Conservation (phyloP, 768 basidiomycete species). For the Pleurotus djamor region DNA sequence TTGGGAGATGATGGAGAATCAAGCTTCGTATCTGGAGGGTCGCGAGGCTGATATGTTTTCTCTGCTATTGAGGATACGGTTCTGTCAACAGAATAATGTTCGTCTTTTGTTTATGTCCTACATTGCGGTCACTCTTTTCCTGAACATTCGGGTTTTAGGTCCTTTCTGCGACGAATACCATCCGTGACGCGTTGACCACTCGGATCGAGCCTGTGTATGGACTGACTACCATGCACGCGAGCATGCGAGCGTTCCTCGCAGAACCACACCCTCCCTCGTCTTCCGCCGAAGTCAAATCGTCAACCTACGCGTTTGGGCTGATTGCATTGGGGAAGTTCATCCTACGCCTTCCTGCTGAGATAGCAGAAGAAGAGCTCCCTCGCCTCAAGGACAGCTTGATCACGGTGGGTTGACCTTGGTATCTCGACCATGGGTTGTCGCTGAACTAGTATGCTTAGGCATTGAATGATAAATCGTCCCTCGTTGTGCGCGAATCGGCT, state of each 20-base stretch:
- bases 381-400: constrained; percentile 71
- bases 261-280: constrained; percentile 39
- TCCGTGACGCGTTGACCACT: constrained; percentile 71
- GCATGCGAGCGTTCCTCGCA: constrained; percentile 60
- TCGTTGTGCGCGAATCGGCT: constrained; percentile 83
- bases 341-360: constrained; percentile 74
- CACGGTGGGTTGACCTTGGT: constrained; percentile 60
- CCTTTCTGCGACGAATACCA: constrained; percentile 77
- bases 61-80: constrained; percentile 68
- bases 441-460: too few relatives aligned
- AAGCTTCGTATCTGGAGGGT: constrained; percentile 71
- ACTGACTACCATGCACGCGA: constrained; percentile 78
- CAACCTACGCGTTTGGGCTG: constrained; percentile 79
- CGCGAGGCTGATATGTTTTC: constrained; percentile 77
- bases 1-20: constrained; percentile 83
- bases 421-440: too few relatives aligned
- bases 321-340: constrained; percentile 84
- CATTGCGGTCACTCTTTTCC: constrained; percentile 5
- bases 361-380: constrained; percentile 86
- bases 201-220: constrained; percentile 84
- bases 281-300: constrained; percentile 53
- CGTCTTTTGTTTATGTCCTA: constrained; percentile 18
- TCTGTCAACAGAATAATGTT: constrained; percentile 70
- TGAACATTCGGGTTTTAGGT: constrained; percentile 49
- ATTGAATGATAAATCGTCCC: constrained; percentile 65